phyloP scores from a whole-genome alignment of 371 early-diverging fungal species.

The Apophysomyces variabilis region DNA sequence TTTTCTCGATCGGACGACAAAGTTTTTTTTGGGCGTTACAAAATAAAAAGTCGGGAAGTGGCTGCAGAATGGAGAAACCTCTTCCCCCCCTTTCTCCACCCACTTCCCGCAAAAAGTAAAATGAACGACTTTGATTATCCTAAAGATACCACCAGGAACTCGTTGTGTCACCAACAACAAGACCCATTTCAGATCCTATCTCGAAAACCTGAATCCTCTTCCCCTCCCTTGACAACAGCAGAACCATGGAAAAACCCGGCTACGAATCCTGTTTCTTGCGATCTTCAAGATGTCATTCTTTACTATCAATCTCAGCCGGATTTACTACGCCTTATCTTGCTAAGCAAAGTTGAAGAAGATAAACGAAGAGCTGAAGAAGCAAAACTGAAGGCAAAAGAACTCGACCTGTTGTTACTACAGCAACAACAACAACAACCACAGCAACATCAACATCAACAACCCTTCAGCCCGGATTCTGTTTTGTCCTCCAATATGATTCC shows the following conservation, averaged over 20 bases:
- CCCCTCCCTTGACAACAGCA: background rate
- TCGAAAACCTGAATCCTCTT: slow-evolving; percentile 2
- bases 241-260: slow-evolving; percentile 7
- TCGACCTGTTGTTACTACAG: slow-evolving; percentile 43
- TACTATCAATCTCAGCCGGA: slow-evolving; percentile 66
- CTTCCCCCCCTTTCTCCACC: slow-evolving; percentile 4
- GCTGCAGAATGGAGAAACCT: slow-evolving; percentile 12
- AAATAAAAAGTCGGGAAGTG: slow-evolving; percentile 9
- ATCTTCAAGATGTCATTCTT: slow-evolving; percentile 58
- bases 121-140: slow-evolving; percentile 13
- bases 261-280: slow-evolving; percentile 31
- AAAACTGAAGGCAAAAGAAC: slow-evolving; percentile 48
- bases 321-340: slow-evolving; percentile 58
- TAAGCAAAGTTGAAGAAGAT: slow-evolving; percentile 70
- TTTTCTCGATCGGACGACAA: slow-evolving; percentile 4
- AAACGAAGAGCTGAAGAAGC: slow-evolving; percentile 60
- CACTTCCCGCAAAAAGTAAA: background rate
- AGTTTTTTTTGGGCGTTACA: slow-evolving; percentile 2
- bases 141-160: slow-evolving; percentile 4
- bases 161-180: slow-evolving; percentile 12
- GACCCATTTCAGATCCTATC: slow-evolving; percentile 9
- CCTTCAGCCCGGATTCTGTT: background rate
- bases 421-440: slow-evolving; percentile 41
- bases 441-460: slow-evolving; percentile 34
- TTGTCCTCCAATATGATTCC: slow-evolving; percentile 6